These are phyloP conservation scores for Melaleuca quinquenervia DNA, from an alignment of 345 rosid species.

Conservation along the genomic window DNA sequence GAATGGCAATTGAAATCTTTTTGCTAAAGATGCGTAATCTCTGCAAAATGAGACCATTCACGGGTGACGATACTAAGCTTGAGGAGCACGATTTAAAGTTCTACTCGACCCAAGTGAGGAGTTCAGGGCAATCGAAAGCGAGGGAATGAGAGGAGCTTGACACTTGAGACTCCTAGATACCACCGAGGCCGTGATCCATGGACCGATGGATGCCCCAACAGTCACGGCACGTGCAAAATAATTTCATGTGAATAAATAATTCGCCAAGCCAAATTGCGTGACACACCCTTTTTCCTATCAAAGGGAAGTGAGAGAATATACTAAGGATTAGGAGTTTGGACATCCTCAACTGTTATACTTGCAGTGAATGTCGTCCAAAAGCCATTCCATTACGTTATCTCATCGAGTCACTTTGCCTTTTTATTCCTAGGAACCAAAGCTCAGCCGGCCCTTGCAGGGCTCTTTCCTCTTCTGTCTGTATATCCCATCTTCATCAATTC, in stretches of 20 bases:
- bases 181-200: slow-evolving; percentile 6
- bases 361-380: not conserved
- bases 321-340: not conserved
- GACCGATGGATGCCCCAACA: slow-evolving; percentile 25
- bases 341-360: not conserved
- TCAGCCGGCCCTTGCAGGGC: not conserved
- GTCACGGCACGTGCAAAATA: not conserved
- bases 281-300: not conserved
- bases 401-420: not conserved
- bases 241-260: not conserved
- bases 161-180: slow-evolving; percentile 24
- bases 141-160: not conserved
- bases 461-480: not conserved
- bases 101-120: slow-evolving; percentile 26
- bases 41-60: slow-evolving; percentile 18
- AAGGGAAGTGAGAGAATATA: not conserved
- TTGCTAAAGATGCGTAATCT: too few species aligned
- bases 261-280: fast-evolving
- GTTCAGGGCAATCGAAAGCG: slow-evolving; percentile 1
- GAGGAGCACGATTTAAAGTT: slow-evolving; percentile 1
- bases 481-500: not conserved
- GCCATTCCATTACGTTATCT: not conserved
- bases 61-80: slow-evolving; percentile 4
- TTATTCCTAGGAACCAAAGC: not conserved
- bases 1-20: slow-evolving; percentile 1